These are phyloP conservation scores for Globisporangium cederbergense DNA, from an alignment of 352 stramenopile genomes.

Conservation along the genomic window DNA sequence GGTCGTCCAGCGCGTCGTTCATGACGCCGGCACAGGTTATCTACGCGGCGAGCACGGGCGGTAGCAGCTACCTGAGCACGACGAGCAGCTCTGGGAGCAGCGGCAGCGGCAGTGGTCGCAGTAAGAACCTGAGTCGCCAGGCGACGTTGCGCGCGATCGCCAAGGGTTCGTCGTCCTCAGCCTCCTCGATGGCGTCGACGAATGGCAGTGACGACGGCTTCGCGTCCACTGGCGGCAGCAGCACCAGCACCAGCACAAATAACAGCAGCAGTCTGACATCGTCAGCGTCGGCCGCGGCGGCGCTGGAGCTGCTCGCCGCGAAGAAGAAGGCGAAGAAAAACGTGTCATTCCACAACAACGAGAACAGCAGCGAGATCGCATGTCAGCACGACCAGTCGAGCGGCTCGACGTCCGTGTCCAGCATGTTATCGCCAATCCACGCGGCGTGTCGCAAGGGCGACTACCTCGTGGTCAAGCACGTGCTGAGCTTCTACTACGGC, in stretches of 20 bases:
- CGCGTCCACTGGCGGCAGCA: constrained; percentile 15
- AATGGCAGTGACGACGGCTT: constrained; percentile 15
- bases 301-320: constrained; percentile 9
- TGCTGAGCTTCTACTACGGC: constrained; percentile 65
- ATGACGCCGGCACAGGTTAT: constrained; percentile 26
- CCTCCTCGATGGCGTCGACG: constrained; percentile 19
- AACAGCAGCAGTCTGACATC: constrained; percentile 1
- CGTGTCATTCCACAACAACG: constrained; percentile 50
- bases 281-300: not conserved
- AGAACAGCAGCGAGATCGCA: constrained; percentile 19
- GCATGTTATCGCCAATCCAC: constrained; percentile 59
- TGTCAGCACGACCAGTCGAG: constrained; percentile 21
- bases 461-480: constrained; percentile 61
- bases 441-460: constrained; percentile 58
- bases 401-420: constrained; percentile 15
- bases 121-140: constrained; percentile 15
- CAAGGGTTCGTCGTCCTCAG: constrained; percentile 20
- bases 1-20: constrained; percentile 22
- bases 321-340: constrained; percentile 52
- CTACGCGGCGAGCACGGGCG: constrained; percentile 17
- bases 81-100: constrained; percentile 12
- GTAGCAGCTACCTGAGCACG: constrained; percentile 18
- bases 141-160: constrained; percentile 21
- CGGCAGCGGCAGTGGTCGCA: constrained; percentile 3
- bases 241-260: constrained; percentile 2